Base-by-base conservation (phyloP, 202 grass and related monocot species). In the Schoenoplectus tabernaemontani region DNA sequence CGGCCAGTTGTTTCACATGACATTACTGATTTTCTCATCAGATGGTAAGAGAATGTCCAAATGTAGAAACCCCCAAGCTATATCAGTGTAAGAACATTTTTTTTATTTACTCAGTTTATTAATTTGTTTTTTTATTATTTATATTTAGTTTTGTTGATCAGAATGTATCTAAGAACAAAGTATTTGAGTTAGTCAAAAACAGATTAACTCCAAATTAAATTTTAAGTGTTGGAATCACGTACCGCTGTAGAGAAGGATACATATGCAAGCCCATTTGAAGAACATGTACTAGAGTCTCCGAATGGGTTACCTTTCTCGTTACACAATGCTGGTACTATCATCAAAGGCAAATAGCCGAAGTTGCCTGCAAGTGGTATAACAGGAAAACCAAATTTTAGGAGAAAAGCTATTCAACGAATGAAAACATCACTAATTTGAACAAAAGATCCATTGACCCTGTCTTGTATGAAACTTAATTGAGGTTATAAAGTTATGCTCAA, bases 321-420 rank as follows among this genome's bases (percentile, higher is more conserved):
- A 77, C 92, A 96, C 11, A 89, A 79, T 28, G 87, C 85, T 8
- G 89, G 92, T 51, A 91, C 82, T 44, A 95, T 77, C 70, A 95
- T 89, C 56, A 91, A 42, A 1, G 83, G 87, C 10, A 88, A 79
- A 20, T 71, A 84, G 5, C 92, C 92, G 47, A 89, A 85, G 63
- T 96, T 88, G 8, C 89, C 87, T 92, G 59, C 59, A 84, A 46
- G 20, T 68, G 63, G 37, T 72, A 48, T 26, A 47, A 28, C 23
- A 72, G 12, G 10, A 47, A 30, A 50, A 3, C 23, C 68, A 50
- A 69, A 69, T 2, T 23, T 69, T 44, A 42, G 16, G 36, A 43
- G 34, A 22, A 43, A 68, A 42, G 34, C 16, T 68, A 37, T 68
- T 68, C 19, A 68, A 68, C 11, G 33, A 43, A 68, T 39, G 39